Percentiles rank a stretch among this genome's conserved stretches.
phyloP scores from a whole-genome alignment of 2,329 filamentous ascomycete genomes.

The Xylariaceae sp. region DNA sequence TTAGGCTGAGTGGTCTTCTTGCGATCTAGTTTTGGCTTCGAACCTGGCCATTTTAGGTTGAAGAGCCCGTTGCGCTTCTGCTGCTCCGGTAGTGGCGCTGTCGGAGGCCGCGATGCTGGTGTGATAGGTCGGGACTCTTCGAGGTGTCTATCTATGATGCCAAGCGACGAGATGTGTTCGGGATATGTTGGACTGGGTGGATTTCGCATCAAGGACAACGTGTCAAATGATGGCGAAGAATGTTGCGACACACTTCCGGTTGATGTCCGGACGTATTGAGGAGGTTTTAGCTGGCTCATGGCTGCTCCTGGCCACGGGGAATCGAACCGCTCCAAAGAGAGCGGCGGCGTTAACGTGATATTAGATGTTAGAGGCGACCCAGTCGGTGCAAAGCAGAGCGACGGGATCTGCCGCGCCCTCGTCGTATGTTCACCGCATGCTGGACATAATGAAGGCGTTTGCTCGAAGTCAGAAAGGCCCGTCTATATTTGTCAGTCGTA shows the following conservation, averaged over 20 bases:
- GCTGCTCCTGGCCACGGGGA: background rate
- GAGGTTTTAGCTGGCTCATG: background rate
- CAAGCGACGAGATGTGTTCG: slow-evolving; percentile 3
- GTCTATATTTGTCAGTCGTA: slow-evolving; percentile 1
- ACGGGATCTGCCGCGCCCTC: slow-evolving; percentile 9
- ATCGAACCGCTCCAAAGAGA: background rate
- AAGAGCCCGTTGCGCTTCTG: slow-evolving; percentile 8
- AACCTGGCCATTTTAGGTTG: slow-evolving; percentile 8
- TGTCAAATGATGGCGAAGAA: background rate
- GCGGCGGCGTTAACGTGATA: slow-evolving; percentile 8
- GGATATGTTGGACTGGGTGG: slow-evolving; percentile 4
- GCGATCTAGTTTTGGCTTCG: background rate
- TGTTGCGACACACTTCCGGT: background rate
- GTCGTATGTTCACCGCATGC: slow-evolving; percentile 31
- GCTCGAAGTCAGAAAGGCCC: slow-evolving; percentile 5
- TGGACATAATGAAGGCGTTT: slow-evolving; percentile 34
- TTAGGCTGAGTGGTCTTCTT: background rate
- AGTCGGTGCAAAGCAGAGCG: slow-evolving; percentile 7
- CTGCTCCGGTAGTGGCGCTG: background rate
- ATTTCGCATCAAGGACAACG: slow-evolving; percentile 7
- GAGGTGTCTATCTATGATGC: slow-evolving; percentile 10
- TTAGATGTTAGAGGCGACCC: slow-evolving; percentile 1
- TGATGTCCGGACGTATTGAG: background rate
- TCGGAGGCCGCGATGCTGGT: background rate
- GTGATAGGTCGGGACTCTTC: background rate